phyloP scores from a whole-genome alignment of 805 yeast genomes.

The Sugiyamaella lignohabitans region DNA sequence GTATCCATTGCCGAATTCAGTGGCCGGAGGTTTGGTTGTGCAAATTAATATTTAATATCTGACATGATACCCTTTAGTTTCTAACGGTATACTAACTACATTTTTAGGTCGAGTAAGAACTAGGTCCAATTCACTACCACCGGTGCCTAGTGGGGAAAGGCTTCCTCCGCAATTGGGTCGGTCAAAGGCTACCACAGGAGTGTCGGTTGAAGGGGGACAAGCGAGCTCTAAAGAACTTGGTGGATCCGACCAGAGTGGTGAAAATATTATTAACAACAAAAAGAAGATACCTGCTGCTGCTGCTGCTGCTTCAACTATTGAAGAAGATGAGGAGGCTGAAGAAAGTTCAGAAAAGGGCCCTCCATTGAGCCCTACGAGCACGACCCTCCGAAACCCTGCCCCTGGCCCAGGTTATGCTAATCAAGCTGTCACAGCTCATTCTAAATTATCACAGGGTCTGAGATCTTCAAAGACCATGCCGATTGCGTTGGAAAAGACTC shows the following conservation, averaged over 20 bases:
- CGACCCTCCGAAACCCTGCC: background rate
- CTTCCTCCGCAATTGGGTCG: background rate
- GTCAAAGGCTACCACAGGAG: background rate
- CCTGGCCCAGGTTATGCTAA: background rate
- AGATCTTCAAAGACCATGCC: background rate
- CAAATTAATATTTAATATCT: too few relatives aligned
- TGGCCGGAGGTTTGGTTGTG: background rate
- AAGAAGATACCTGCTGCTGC: too few relatives aligned
- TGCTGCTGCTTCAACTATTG: background rate
- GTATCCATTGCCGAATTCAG: background rate
- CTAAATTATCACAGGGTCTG: constrained; percentile 5
- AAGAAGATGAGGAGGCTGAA: constrained; percentile 1
- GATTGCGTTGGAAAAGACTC: background rate
- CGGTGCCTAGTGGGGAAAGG: background rate
- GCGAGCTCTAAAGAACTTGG: background rate
- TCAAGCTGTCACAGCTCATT: background rate
- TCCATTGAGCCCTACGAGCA: background rate
- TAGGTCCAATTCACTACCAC: constrained; percentile 6
- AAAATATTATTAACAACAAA: too few relatives aligned
- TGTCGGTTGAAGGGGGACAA: background rate
- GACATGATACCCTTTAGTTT: too few relatives aligned
- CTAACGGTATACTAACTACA: constrained; percentile 3
- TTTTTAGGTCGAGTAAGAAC: constrained; percentile 1
- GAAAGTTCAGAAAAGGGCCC: constrained; percentile 1
- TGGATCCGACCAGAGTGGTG: too few relatives aligned